These are phyloP conservation scores for Yamagishiella unicocca DNA, from an alignment of 139 green algal species.

Conservation along the genomic window DNA sequence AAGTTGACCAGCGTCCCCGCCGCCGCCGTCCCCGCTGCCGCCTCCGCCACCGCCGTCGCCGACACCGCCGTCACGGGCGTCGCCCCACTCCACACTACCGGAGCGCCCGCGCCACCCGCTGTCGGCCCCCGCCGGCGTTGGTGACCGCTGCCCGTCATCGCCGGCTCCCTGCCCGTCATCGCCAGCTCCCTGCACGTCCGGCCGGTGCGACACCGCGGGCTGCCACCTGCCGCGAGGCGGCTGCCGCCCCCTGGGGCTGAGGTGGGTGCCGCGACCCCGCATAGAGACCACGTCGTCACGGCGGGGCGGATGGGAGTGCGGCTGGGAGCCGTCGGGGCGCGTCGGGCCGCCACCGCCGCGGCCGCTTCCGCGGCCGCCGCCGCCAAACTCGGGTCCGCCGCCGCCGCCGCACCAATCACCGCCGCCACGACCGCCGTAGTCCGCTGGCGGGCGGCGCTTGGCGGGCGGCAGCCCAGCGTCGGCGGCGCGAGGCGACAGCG, in stretches of 20 bases:
- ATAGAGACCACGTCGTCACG: background rate
- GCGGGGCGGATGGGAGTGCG: background rate
- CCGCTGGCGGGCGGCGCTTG: slow-evolving; percentile 3
- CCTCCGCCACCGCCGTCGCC: too few species aligned
- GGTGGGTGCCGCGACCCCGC: background rate
- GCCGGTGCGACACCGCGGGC: too few species aligned
- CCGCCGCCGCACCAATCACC: background rate
- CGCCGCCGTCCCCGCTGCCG: too few species aligned
- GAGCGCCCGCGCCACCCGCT: background rate
- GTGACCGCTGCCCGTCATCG: background rate
- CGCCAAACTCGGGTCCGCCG: background rate
- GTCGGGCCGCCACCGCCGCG: background rate
- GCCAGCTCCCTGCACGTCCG: background rate
- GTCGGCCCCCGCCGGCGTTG: background rate
- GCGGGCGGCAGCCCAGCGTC: background rate
- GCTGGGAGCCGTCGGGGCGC: background rate
- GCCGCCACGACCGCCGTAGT: background rate
- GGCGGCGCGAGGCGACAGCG: background rate
- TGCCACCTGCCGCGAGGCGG: background rate
- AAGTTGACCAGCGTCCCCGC: too few species aligned
- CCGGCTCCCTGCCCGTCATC: too few species aligned
- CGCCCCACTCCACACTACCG: too few species aligned
- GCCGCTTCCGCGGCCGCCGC: background rate
- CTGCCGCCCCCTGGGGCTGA: background rate
- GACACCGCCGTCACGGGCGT: too few species aligned